Conservation (phyloP, 129 eudicot species). For the Cynara cardunculus region DNA sequence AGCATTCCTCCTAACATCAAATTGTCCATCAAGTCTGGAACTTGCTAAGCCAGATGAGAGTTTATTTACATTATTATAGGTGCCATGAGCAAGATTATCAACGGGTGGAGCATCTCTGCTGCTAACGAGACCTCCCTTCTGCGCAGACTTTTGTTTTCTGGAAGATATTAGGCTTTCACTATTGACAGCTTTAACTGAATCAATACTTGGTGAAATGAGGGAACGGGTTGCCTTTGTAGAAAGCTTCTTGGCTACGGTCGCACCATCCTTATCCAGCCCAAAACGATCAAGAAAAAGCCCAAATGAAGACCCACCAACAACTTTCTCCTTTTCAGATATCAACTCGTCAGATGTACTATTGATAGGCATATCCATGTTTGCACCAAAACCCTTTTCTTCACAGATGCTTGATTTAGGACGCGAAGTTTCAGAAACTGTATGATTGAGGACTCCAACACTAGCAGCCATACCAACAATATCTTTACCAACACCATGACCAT, state of each 20-base stretch:
- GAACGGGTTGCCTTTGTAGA: constrained; percentile 7
- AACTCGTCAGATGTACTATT: constrained; percentile 19
- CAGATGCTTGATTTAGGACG: constrained; percentile 22
- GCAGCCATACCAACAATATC: constrained; percentile 1
- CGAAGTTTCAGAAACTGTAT: constrained; percentile 10
- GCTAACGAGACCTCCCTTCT: not conserved
- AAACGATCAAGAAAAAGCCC: constrained; percentile 31
- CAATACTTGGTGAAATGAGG: not conserved
- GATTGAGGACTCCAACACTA: constrained; percentile 17
- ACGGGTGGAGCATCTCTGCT: not conserved
- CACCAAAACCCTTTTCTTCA: constrained; percentile 25
- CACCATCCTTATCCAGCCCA: constrained; percentile 30
- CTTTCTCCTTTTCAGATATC: constrained; percentile 29
- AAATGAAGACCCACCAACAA: constrained; percentile 31
- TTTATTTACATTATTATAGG: constrained; percentile 14
- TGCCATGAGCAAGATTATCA: constrained; percentile 27
- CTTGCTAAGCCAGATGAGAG: constrained; percentile 29
- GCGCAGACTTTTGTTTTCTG: not conserved
- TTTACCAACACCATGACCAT: constrained; percentile 4
- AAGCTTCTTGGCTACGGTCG: constrained; percentile 23
- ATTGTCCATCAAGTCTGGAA: constrained; percentile 28
- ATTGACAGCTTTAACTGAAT: constrained; percentile 7
- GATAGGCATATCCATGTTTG: constrained; percentile 18
- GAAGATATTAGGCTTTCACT: constrained; percentile 17
- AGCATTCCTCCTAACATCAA: constrained; percentile 14